A percentile compares a stretch with the other conserved stretches of the same genome.
phyloP scores from a whole-genome alignment of 441 rosid species.

The Rhodomyrtus psidioides region DNA sequence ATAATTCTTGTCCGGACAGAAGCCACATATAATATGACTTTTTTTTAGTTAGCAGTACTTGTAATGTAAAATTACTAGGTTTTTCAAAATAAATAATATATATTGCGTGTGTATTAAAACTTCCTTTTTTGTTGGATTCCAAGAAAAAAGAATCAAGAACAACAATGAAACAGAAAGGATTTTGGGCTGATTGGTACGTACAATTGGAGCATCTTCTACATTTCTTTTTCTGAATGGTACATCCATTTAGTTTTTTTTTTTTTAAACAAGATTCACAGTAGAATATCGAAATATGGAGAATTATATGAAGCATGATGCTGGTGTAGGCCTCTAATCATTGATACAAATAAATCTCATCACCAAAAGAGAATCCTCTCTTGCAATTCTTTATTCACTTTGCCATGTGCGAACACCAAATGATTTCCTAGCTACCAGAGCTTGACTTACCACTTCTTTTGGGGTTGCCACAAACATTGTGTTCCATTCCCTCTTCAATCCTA shows the following conservation, averaged over 20 bases:
- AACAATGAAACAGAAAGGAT: not conserved
- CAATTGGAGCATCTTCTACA: not conserved
- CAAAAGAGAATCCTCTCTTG: not conserved
- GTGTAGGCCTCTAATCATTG: slow-evolving; percentile 24
- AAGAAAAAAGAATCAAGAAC: not conserved
- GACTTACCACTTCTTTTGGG: not conserved
- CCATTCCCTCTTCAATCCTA: not conserved
- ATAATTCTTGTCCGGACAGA: not conserved
- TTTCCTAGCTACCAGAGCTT: not conserved
- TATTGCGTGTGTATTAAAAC: not conserved
- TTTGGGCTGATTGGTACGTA: not conserved
- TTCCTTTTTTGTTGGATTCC: not conserved
- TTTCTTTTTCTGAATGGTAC: not conserved
- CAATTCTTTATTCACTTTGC: not conserved
- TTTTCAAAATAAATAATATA: not conserved
- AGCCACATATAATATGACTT: not conserved
- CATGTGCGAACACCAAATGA: not conserved
- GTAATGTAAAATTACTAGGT: not conserved
- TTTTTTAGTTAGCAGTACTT: not conserved
- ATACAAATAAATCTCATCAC: not conserved
- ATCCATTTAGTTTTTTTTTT: not conserved
- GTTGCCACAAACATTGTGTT: not conserved
- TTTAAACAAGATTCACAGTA: not conserved
- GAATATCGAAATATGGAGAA: not conserved
- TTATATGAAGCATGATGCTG: not conserved